Evolutionary conservation across 2,329 filamentous ascomycete species (phyloP), one percentile per base, ranked within the genome.

Genomic region (Hansfordia pulvinata): DNA sequence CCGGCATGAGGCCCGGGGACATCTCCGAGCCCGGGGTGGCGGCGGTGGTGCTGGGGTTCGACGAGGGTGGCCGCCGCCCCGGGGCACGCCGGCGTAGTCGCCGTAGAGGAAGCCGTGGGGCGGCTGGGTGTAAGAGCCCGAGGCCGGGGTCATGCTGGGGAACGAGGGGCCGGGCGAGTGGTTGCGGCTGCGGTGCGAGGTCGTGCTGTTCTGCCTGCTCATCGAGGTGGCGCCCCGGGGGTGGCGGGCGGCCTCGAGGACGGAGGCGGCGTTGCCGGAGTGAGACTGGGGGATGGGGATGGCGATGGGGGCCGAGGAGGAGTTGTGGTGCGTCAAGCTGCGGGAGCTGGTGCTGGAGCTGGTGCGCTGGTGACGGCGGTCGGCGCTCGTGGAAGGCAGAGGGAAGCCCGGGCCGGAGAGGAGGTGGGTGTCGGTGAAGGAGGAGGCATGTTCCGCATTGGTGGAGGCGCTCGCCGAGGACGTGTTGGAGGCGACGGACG

Each of bases 401-500:
- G 68, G 64, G 36, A 73, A 70, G 14, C 62, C 64, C 2, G 69
- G 60, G 9, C 68, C 67, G 6, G 66, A 68, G 24, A 72, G 53
- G 14, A 72, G 53, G 22, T 69, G 63, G 7, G 56, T 50, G 24
- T 71, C 64, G 31, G 54, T 47, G 25, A 57, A 50, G 8, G 55
- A 41, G 17, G 53, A 52, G 2, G 42, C 34, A 28, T 38, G 46
- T 21, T 38, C 44, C 26, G 67, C 66, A 38, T 60, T 54, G 19
- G 53, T 56, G 11, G 64, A 61, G 30, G 62, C 61, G 29, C 61
- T 61, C 16, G 68, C 58, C 1, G 71, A 76, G 3, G 72, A 77
- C n/a, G 69, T 50, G 42, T 76, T 77, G 23, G 72, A 76, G 4
- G 62, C 69, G 17, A 74, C 70, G 0, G 72, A 77, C 6, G 71